A percentile compares a stretch with the other conserved stretches of the same genome.
phyloP scores from a whole-genome alignment of 2,329 filamentous ascomycete species.

The Paraphoma sp. region DNA sequence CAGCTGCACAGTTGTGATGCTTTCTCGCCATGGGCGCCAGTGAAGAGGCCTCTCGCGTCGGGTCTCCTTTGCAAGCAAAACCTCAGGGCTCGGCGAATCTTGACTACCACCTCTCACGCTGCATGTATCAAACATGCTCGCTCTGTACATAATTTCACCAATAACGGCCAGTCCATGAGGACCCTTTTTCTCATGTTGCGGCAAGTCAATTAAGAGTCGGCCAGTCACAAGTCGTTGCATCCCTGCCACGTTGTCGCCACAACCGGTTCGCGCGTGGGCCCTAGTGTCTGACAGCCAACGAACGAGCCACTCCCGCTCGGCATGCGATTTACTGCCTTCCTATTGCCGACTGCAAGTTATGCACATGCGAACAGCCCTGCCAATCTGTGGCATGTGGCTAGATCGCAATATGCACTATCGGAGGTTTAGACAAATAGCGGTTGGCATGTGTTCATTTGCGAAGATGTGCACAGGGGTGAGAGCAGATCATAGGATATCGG shows the following conservation, averaged over 20 bases:
- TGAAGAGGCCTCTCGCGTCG: not conserved
- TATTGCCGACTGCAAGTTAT: slow-evolving; percentile 4
- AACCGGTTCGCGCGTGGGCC: slow-evolving; percentile 12
- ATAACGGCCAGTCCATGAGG: slow-evolving; percentile 7
- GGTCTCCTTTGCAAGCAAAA: slow-evolving; percentile 1
- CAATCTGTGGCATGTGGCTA: slow-evolving; percentile 7
- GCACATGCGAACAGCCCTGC: slow-evolving; percentile 7
- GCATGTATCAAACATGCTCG: not conserved
- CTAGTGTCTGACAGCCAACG: slow-evolving; percentile 14
- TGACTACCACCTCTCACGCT: slow-evolving; percentile 2
- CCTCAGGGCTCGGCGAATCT: not conserved
- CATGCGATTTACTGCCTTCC: slow-evolving; percentile 4
- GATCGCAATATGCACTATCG: slow-evolving; percentile 1
- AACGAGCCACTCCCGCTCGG: slow-evolving; percentile 15
- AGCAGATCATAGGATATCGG: slow-evolving; percentile 1
- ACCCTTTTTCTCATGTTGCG: slow-evolving; percentile 5
- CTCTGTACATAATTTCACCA: slow-evolving; percentile 1
- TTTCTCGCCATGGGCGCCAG: not conserved
- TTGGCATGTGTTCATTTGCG: not conserved
- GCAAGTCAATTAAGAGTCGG: slow-evolving; percentile 9
- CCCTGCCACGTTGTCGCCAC: slow-evolving; percentile 13
- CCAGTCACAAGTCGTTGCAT: slow-evolving; percentile 14
- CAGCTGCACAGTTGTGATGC: not conserved
- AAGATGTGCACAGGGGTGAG: slow-evolving; percentile 3
- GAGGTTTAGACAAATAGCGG: slow-evolving; percentile 1